These are phyloP conservation scores for Plantago major DNA, from an alignment of 257 asterid species.

Conservation along the genomic window DNA sequence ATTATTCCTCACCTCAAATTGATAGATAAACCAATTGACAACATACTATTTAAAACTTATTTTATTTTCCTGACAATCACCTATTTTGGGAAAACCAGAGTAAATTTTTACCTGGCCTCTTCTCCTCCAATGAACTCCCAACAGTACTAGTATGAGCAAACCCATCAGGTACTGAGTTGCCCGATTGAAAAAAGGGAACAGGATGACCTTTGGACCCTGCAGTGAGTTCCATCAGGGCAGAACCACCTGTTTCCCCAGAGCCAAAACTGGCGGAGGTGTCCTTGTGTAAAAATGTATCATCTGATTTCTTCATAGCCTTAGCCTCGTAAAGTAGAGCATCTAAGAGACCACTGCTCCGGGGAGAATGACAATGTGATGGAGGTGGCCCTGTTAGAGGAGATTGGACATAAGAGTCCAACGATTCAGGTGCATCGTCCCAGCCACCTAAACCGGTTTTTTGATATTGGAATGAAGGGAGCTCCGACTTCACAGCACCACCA, in stretches of 20 bases:
- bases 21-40: too few relatives aligned
- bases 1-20: too few relatives aligned
- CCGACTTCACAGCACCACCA: slow-evolving; percentile 53
- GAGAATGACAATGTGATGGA: slow-evolving; percentile 41
- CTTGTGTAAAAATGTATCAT: slow-evolving; percentile 34
- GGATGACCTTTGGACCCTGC: slow-evolving; percentile 32
- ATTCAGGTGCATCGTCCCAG: slow-evolving; percentile 49
- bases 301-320: slow-evolving; percentile 38
- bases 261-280: slow-evolving; percentile 31
- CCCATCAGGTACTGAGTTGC: slow-evolving; percentile 34
- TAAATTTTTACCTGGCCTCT: slow-evolving; percentile 29
- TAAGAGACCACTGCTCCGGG: slow-evolving; percentile 61
- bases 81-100: slow-evolving; percentile 4
- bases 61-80: background rate
- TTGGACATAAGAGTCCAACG: slow-evolving; percentile 41
- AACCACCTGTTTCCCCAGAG: slow-evolving; percentile 34
- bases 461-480: slow-evolving; percentile 92
- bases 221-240: slow-evolving; percentile 32
- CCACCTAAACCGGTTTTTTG: slow-evolving; percentile 38
- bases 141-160: slow-evolving; percentile 30
- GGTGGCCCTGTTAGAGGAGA: slow-evolving; percentile 36
- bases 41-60: too few relatives aligned
- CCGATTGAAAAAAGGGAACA: slow-evolving; percentile 34
- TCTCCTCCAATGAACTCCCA: slow-evolving; percentile 31
- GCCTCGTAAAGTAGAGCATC: slow-evolving; percentile 61